phyloP scores from a whole-genome alignment of 2,329 filamentous ascomycete genomes.

The Orbilia brochopaga region DNA sequence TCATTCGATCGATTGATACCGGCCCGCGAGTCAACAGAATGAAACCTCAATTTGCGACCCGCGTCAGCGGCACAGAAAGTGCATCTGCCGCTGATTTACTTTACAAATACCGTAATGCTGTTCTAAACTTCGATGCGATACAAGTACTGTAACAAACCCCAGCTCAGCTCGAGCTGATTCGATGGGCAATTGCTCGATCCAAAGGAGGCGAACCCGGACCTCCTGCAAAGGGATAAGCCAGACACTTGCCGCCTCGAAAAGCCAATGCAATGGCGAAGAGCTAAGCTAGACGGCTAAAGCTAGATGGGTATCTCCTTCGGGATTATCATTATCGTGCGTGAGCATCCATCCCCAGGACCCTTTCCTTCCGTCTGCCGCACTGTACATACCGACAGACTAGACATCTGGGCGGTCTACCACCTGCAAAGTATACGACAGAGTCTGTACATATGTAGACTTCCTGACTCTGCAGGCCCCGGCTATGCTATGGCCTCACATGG shows the following conservation, averaged over 20 bases:
- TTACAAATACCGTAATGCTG: neutral
- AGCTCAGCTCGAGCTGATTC: neutral
- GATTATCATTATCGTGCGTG: slow-evolving; percentile 1
- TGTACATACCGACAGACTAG: no score
- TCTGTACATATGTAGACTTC: no score
- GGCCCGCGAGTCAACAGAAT: no score
- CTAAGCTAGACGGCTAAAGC: neutral
- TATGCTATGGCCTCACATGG: neutral
- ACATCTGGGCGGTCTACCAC: no score
- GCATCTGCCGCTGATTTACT: neutral
- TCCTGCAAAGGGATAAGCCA: slow-evolving; percentile 5
- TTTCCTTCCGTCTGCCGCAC: neutral
- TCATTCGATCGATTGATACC: no score
- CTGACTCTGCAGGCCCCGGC: neutral
- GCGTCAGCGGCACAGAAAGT: neutral
- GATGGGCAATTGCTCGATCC: neutral
- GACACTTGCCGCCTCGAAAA: slow-evolving; percentile 1
- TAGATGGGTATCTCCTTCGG: slow-evolving; percentile 1
- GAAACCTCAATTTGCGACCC: no score
- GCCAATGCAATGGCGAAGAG: neutral
- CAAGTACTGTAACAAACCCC: no score
- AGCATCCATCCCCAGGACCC: neutral
- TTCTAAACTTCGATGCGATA: neutral
- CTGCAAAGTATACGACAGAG: no score
- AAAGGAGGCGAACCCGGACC: slow-evolving; percentile 4